Evolutionary conservation across 2,329 filamentous ascomycete genomes (phyloP), one percentile per base, ranked within the genome.

Genomic region (Paradendryphiella salina): DNA sequence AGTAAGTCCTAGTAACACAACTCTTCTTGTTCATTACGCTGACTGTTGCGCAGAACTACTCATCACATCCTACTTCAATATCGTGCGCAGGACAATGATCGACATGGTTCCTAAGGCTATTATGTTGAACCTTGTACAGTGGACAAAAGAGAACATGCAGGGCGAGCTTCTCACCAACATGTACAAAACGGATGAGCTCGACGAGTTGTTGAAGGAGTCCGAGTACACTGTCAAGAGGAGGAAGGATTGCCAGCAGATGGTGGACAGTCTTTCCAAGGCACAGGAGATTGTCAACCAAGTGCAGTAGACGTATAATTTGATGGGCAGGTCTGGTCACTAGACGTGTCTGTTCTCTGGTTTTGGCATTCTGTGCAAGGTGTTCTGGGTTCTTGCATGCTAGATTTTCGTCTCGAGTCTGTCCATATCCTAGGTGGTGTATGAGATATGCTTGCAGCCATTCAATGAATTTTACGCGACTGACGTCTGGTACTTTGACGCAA

Each of bases 81-180:
- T 99, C 71, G 92, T 96, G 61, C 90, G 91, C 80, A 84, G 94
- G 63, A 99, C 95, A 54, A 95, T 99, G 91, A 96, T 97, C 61
- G 94, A 99, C 71, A 99, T 99, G 94, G 94, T 99, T 5, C 94
- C 94, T 63, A 99, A 99, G 79, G 94, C 94, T 33, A 95, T 99
- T 72, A 99, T 99, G 94, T 83, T 97, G 62, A 96, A 84, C 65
- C 87, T 99, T 37, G 94, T 99, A 43, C 87, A 93, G 88, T 89
- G 87, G 74, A 96, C 93, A 64, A 97, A 96, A 77, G 93, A 97
- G 64, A 91, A 96, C 74, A 99, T 99, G 93, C 94, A 99, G 75
- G 85, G 89, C 66, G 94, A 99, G 77, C 84, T 99, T 18, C 83
- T 99, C 37, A 93, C 96, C 77, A 92, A 96, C 76, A 94, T 99